These are phyloP conservation scores for Alternaria alternata DNA, from an alignment of 2,329 filamentous ascomycete genomes.

Conservation along the genomic window DNA sequence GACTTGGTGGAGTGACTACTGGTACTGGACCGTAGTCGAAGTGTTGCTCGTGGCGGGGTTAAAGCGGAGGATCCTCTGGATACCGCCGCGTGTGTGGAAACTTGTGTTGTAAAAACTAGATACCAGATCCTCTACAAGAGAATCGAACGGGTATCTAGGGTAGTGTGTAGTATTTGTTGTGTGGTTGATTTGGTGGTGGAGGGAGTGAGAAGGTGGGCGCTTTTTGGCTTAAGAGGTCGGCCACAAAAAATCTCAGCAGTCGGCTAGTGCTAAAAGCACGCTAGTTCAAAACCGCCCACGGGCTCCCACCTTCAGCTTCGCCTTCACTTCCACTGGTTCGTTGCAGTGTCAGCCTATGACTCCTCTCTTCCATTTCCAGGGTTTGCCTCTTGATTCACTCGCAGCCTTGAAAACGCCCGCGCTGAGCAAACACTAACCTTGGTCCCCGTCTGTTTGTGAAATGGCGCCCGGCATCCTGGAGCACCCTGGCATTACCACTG, in stretches of 20 bases:
- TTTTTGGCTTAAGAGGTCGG: constrained; percentile 19
- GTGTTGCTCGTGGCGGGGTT: constrained; percentile 50
- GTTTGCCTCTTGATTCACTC: constrained; percentile 12
- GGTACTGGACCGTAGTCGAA: constrained; percentile 64
- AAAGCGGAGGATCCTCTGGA: constrained; percentile 53
- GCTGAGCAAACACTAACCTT: constrained; percentile 15
- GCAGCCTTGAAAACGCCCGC: constrained; percentile 11
- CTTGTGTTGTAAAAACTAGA: constrained; percentile 53
- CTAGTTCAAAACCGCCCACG: constrained; percentile 14
- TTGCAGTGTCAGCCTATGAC: constrained; percentile 16
- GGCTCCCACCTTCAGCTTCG: constrained; percentile 13
- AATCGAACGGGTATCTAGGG: constrained; percentile 56
- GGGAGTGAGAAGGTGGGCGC: constrained; percentile 35
- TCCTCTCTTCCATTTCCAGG: constrained; percentile 13
- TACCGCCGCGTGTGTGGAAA: constrained; percentile 49
- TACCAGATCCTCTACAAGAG: constrained; percentile 57
- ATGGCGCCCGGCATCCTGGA: constrained; percentile 49
- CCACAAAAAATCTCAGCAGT: constrained; percentile 23
- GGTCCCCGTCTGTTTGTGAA: constrained; percentile 14
- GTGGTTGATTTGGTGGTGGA: constrained; percentile 37
- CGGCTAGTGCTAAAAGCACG: constrained; percentile 23
- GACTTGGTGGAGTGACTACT: constrained; percentile 70
- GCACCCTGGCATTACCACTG: constrained; percentile 27
- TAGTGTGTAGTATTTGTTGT: constrained; percentile 35
- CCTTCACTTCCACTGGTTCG: constrained; percentile 19